phyloP scores from a whole-genome alignment of 2,329 filamentous ascomycete species.

The Piedraia hortae region DNA sequence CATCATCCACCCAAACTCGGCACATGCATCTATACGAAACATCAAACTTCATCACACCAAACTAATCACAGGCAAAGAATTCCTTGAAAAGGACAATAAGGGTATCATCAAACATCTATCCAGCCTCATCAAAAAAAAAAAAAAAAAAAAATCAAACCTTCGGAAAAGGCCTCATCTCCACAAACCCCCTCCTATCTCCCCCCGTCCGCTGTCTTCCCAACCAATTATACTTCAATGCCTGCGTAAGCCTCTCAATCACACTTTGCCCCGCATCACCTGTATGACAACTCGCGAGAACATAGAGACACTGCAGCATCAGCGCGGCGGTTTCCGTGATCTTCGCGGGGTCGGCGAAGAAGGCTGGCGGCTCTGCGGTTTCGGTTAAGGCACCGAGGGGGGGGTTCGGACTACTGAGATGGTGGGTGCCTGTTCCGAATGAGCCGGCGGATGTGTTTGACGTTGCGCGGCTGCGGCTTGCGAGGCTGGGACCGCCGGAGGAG shows the following conservation, averaged over 20 bases:
- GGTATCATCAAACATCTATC: too few species aligned
- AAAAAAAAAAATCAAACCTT: too few species aligned
- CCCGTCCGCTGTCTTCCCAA: conserved; percentile 71
- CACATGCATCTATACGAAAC: too few species aligned
- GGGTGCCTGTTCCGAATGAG: conserved; percentile 16
- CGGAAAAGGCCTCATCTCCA: conserved; percentile 31
- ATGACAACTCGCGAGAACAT: conserved; percentile 55
- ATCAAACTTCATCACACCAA: too few species aligned
- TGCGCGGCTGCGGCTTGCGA: conserved; percentile 39
- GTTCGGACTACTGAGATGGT: conserved; percentile 10
- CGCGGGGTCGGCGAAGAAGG: conserved; percentile 17
- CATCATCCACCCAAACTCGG: too few species aligned
- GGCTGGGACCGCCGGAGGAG: conserved; percentile 17
- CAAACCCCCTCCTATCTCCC: conserved; percentile 66
- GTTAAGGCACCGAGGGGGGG: conserved; percentile 5
- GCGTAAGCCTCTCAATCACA: conserved; percentile 59
- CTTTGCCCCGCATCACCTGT: conserved; percentile 44
- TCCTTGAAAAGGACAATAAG: too few species aligned
- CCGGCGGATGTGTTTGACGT: conserved; percentile 50
- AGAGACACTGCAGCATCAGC: conserved; percentile 86
- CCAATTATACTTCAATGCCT: conserved; percentile 90
- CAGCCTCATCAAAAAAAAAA: too few species aligned
- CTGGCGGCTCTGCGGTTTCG: conserved; percentile 3
- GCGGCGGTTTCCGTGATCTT: conserved; percentile 85
- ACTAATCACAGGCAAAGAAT: too few species aligned